Evolutionary conservation across 2,329 filamentous ascomycete genomes (phyloP), one percentile per base, ranked within the genome.

Genomic region (Colletotrichum lupini): DNA sequence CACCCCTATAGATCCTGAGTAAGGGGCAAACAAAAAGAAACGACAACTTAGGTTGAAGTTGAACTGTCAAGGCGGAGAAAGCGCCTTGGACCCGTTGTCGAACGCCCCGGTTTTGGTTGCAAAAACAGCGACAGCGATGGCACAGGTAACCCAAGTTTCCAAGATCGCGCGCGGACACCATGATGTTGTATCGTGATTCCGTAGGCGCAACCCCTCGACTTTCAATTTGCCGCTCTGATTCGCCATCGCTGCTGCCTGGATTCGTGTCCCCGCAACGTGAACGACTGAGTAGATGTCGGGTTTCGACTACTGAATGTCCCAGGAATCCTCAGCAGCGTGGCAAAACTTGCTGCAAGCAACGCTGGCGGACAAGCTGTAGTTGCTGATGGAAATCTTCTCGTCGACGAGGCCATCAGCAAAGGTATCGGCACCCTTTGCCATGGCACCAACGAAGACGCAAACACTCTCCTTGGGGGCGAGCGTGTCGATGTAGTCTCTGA

Each of bases 291-390:
- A 5, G 56, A 32, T 19, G 30, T n/a, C 11, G 32, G 3, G 14
- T 14, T 12, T n/a, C 32, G 28, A 58, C 88, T 92, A 99, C 79
- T 98, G 90, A 78, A 99, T 94, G 81, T 94, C 92, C 97, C 97
- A 99, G 46, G 93, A 93, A 83, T 99, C 97, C 85, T 99, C 97
- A 56, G 95, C 96, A 53, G 96, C 97, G 84, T 99, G 97, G 85
- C 97, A 98, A 88, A 99, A 98, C 84, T 98, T 99, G 91, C 96
- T 98, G 89, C 97, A 99, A 56, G 97, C 96, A 75, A 99, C 97
- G 86, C 96, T 98, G 74, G 97, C 97, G 80, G 95, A 98, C 75
- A 99, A 89, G 80, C 95, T 98, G 89, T 94, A 99, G 84, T 98
- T 98, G 88, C 96, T 98, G 86, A 99, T 98, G 78, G 94, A 95